A percentile compares a stretch with the other conserved stretches of the same genome.
These are phyloP conservation scores for Clohesyomyces aquaticus DNA, from an alignment of 495 filamentous ascomycete species.

Conservation along the genomic window DNA sequence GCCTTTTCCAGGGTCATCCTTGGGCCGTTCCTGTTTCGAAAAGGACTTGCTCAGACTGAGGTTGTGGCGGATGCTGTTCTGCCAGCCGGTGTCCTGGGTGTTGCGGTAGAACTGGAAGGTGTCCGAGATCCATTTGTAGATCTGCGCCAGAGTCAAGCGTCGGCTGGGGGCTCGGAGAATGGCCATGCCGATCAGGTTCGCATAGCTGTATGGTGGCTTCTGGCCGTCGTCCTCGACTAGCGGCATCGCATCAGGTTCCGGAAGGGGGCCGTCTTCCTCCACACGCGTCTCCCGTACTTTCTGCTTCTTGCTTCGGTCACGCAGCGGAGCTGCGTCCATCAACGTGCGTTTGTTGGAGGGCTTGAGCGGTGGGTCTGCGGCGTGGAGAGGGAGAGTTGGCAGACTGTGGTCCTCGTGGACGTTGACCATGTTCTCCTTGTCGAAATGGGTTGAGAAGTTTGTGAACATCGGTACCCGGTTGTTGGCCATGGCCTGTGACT, in stretches of 20 bases:
- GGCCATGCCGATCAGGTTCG: constrained; percentile 94
- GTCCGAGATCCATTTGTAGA: constrained; percentile 99
- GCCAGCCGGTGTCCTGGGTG: constrained; percentile 84
- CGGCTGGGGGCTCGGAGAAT: constrained; percentile 85
- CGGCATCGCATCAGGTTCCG: constrained; percentile 77
- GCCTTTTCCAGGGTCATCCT: constrained; percentile 98
- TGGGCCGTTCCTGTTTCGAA: constrained; percentile 91
- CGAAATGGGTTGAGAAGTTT: constrained; percentile 60
- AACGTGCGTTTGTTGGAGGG: constrained; percentile 53
- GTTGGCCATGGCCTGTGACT: constrained; percentile 40
- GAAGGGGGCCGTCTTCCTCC: constrained; percentile 60
- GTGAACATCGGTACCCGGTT: constrained; percentile 68
- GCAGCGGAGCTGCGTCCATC: constrained; percentile 74
- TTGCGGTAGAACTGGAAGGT: constrained; percentile 85
- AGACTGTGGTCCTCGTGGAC: constrained; percentile 19
- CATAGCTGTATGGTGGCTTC: constrained; percentile 92
- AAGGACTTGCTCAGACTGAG: constrained; percentile 98
- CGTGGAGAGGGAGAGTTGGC: constrained; percentile 49
- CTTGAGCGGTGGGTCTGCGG: constrained; percentile 65
- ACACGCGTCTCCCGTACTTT: constrained; percentile 45
- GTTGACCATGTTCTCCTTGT: constrained; percentile 71
- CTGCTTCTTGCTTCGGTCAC: constrained; percentile 70
- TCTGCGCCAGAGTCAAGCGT: constrained; percentile 88
- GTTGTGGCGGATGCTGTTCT: constrained; percentile 98
- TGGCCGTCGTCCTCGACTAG: constrained; percentile 79